Evolutionary conservation across 352 stramenopile genomes (phyloP).

Genomic region (Phytophthora brassicae): DNA sequence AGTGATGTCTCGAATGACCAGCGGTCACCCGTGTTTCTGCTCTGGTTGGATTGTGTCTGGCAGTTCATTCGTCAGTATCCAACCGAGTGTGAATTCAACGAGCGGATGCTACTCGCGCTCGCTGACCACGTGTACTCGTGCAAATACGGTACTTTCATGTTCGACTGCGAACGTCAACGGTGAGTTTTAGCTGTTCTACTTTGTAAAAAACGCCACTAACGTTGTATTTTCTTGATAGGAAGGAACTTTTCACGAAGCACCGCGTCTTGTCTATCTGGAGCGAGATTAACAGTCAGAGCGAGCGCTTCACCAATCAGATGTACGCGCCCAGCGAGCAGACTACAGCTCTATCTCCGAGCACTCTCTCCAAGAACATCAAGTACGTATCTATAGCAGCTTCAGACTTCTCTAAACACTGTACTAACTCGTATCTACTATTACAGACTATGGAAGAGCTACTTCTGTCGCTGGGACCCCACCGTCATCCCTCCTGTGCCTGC

Average conservation of each 20-base stretch:
- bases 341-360: conserved; percentile 62
- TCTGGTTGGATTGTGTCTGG: conserved; percentile 98
- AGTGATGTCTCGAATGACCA: conserved; percentile 91
- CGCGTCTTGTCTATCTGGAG: conserved; percentile 81
- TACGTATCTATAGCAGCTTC: conserved; percentile 34
- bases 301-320: conserved; percentile 68
- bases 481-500: conserved; percentile 67
- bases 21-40: conserved; percentile 97
- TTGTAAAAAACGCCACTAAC: conserved; percentile 5
- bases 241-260: conserved; percentile 80
- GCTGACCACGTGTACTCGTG: conserved; percentile 97
- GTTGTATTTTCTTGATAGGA: conserved; percentile 33
- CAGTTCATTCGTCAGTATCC: conserved; percentile 97
- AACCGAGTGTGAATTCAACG: conserved; percentile 97
- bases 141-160: conserved; percentile 98
- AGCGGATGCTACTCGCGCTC: conserved; percentile 90
- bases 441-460: conserved; percentile 86
- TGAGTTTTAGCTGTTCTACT: conserved; percentile 15
- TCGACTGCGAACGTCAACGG: conserved; percentile 93
- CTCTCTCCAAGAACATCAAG: conserved; percentile 89
- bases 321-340: conserved; percentile 53
- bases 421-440: conserved; percentile 8
- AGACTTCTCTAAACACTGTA: neutral
- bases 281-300: conserved; percentile 71
- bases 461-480: conserved; percentile 83